A percentile compares a stretch with the other conserved stretches of the same genome.
phyloP scores from a whole-genome alignment of 2,329 filamentous ascomycete species.

The Monilinia aucupariae region DNA sequence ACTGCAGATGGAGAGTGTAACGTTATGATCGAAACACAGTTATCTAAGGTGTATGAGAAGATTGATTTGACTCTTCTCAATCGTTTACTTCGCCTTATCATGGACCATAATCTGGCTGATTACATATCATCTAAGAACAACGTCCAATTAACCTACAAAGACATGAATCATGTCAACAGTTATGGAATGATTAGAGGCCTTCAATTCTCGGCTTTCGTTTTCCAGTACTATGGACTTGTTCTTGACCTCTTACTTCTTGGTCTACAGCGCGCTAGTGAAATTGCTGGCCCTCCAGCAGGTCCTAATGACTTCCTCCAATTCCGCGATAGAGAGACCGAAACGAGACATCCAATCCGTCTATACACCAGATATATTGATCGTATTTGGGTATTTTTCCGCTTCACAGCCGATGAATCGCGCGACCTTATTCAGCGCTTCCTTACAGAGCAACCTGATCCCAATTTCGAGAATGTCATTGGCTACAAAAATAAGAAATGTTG shows the following conservation, averaged over 20 bases:
- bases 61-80: constrained; percentile 95
- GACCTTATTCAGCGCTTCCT: constrained; percentile 96
- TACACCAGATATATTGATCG: constrained; percentile 98
- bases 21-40: constrained; percentile 95
- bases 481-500: constrained; percentile 99
- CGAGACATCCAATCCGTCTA: constrained; percentile 89
- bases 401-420: constrained; percentile 86
- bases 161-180: constrained; percentile 99
- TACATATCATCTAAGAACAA: constrained; percentile 99
- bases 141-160: constrained; percentile 97
- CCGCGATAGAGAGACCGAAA: constrained; percentile 86
- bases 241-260: constrained; percentile 89
- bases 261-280: constrained; percentile 93
- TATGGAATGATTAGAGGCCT: constrained; percentile 97
- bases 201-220: constrained; percentile 97
- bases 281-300: constrained; percentile 86
- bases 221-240: constrained; percentile 97
- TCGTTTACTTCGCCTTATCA: constrained; percentile 85
- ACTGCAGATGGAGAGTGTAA: constrained; percentile 92
- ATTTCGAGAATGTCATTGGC: constrained; percentile 98
- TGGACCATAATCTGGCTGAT: constrained; percentile 98
- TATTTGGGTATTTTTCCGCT: constrained; percentile 96
- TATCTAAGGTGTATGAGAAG: constrained; percentile 99
- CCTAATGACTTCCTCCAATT: constrained; percentile 98
- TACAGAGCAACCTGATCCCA: constrained; percentile 96